A percentile compares a stretch with the other conserved stretches of the same genome.
Conservation (phyloP, 306 rosid species). For the Abrus precatorius region DNA sequence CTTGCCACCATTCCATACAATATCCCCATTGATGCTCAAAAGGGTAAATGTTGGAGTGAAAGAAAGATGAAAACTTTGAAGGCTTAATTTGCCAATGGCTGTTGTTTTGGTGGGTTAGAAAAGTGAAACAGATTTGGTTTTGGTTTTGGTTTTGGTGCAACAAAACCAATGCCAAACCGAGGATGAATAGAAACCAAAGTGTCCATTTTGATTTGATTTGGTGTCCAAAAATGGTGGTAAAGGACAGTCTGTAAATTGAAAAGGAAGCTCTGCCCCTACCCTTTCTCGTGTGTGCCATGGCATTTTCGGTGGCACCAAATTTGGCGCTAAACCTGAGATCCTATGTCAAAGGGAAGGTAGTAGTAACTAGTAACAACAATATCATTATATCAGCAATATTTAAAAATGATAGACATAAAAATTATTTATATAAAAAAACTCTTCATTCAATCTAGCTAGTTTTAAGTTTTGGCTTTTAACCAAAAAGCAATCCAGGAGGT, state of each 20-base stretch:
- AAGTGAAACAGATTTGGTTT: constrained; percentile 26
- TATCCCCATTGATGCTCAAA: constrained; percentile 57
- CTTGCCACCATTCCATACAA: constrained; percentile 68
- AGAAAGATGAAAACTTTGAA: not conserved
- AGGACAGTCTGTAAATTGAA: constrained; percentile 49
- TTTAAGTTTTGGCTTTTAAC: too few relatives aligned
- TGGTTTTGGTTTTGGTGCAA: constrained; percentile 37
- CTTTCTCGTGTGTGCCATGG: constrained; percentile 8
- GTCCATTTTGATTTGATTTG: constrained; percentile 45
- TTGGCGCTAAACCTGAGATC: constrained; percentile 30
- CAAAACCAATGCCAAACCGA: constrained; percentile 26
- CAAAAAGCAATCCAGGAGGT: too few relatives aligned
- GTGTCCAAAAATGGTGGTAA: constrained; percentile 51
- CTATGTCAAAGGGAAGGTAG: constrained; percentile 1
- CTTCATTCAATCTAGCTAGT: not conserved
- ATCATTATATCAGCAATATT: not conserved
- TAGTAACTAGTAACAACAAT: not conserved
- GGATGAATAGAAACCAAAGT: constrained; percentile 12
- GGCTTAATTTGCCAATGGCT: not conserved
- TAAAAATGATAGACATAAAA: not conserved
- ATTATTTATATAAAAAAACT: not conserved
- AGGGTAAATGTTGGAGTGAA: constrained; percentile 2
- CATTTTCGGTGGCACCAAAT: constrained; percentile 33
- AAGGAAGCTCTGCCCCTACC: constrained; percentile 14
- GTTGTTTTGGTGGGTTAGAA: constrained; percentile 24